Evolutionary conservation across 495 filamentous ascomycete genomes (phyloP).

Genomic region (Podospora pseudopauciseta): DNA sequence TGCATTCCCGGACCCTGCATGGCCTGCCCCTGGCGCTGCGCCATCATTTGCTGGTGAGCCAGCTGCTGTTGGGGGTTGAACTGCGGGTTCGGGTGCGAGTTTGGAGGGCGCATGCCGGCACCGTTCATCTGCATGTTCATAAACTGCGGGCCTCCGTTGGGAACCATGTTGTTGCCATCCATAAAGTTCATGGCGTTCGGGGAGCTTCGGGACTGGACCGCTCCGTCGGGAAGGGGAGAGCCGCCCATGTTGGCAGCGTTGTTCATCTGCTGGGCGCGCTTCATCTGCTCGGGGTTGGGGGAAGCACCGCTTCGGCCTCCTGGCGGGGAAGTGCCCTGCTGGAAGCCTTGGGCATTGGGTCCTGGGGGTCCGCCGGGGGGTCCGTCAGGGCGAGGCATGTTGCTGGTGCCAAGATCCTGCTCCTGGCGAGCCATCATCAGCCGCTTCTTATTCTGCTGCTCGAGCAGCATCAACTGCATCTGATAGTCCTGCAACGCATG

Average conservation of each 20-base stretch:
- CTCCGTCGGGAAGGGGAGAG: conserved; percentile 77
- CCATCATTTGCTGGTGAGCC: conserved; percentile 44
- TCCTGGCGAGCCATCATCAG: conserved; percentile 96
- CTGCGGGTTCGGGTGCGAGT: conserved; percentile 64
- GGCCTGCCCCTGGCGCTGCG: conserved; percentile 31
- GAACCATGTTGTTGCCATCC: conserved; percentile 57
- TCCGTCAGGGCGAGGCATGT: conserved; percentile 51
- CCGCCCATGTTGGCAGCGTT: conserved; percentile 64
- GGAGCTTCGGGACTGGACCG: conserved; percentile 67
- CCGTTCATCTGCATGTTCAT: conserved; percentile 58
- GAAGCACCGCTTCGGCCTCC: conserved; percentile 78
- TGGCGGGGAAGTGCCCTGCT: conserved; percentile 75
- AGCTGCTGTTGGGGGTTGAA: conserved; percentile 67
- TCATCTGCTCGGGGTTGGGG: conserved; percentile 90
- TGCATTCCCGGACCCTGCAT: conserved; percentile 38
- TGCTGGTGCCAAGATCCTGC: conserved; percentile 68
- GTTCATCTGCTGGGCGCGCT: conserved; percentile 87
- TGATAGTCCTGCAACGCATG: conserved; percentile 98
- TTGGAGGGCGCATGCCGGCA: conserved; percentile 81
- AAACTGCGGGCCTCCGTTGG: conserved; percentile 33
- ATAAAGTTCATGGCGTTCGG: conserved; percentile 78
- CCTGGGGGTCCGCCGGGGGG: conserved; percentile 53
- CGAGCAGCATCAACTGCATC: conserved; percentile 97
- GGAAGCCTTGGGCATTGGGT: conserved; percentile 51
- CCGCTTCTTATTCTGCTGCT: conserved; percentile 97